Evolutionary conservation across 768 basidiomycete genomes (phyloP).

Genomic region (Xerocomellus dryophilus): DNA sequence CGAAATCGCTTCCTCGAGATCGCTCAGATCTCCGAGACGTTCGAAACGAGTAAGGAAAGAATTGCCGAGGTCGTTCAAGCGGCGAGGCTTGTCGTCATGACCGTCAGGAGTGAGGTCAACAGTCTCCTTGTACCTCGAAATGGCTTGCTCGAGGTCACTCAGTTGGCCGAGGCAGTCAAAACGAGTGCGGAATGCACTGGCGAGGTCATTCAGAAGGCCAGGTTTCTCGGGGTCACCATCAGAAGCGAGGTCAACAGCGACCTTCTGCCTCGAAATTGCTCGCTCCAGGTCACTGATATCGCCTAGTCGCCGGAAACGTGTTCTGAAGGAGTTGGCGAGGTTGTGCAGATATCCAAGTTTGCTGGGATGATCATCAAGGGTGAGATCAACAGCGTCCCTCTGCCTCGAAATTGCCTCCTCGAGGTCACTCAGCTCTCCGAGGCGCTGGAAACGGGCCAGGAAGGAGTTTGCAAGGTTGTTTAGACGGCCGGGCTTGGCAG

Average conservation of each 20-base stretch:
- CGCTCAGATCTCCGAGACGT: not conserved
- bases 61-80: not conserved
- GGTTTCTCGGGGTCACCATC: not conserved
- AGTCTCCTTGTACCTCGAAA: not conserved
- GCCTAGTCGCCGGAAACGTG: not conserved
- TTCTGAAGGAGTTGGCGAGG: not conserved
- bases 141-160: not conserved
- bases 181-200: not conserved
- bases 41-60: not conserved
- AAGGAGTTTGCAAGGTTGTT: not conserved
- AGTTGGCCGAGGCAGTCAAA: not conserved
- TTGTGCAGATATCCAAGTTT: not conserved
- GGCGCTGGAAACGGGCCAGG: not conserved
- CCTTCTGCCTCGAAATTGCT: not conserved
- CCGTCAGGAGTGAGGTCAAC: not conserved
- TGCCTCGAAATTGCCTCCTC: not conserved
- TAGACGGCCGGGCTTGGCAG: not conserved
- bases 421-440: conserved; percentile 2
- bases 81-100: not conserved
- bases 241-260: not conserved
- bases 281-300: not conserved
- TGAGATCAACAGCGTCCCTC: not conserved
- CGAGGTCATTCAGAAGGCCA: not conserved
- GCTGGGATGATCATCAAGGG: not conserved
- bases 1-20: not conserved